Evolutionary conservation across 2,329 filamentous ascomycete species (phyloP), one percentile per base, ranked within the genome.

Genomic region (Metarhizium robertsii): DNA sequence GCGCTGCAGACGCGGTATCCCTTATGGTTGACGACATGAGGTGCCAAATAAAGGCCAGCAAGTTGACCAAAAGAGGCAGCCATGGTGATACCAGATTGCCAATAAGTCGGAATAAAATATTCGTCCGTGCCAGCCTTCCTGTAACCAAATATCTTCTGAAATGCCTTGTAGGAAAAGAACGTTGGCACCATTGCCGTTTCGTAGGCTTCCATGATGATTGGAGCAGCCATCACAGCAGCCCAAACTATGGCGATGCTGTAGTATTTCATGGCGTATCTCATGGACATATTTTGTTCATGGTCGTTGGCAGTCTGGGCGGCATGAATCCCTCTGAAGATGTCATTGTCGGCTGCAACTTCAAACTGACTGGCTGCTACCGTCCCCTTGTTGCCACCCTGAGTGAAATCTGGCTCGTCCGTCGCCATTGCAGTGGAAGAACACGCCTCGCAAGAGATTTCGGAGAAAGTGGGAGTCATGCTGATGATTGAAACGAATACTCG

Each of bases 121-220:
- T 52, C 34, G n/a, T 38, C 34, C 4, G 42, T 30, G 2, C 40
- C 13, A 14, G 4, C 34, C 34, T 25, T 43, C 5, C 10, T 25
- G 10, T 4, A 2, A 11, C 61, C 61, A 34, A 55, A 61, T 34
- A 45, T 20, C 0, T 36, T 3, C 30, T 49, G 38, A 46, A 62
- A 61, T 18, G 54, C 14, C 48, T 42, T 30, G 34, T 55, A 59
- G 6, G 58, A 59, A 43, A 60, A 61, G 57, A 61, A 58, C 43
- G 51, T 58, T 6, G 61, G 54, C n/a, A 61, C 58, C 2, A 72
- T 59, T 8, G 59, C 56, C 20, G 63, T 66, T 11, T 65, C 57
- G 6, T 67, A 68, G 2, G 69, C 69, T 6, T 70, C 74, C 40
- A 73, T 73, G 16, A 66, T 64, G 2, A 77, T 61, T 6, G 67